Base-by-base conservation (phyloP, 352 stramenopile species). In the Phytophthora fragariaefolia region DNA sequence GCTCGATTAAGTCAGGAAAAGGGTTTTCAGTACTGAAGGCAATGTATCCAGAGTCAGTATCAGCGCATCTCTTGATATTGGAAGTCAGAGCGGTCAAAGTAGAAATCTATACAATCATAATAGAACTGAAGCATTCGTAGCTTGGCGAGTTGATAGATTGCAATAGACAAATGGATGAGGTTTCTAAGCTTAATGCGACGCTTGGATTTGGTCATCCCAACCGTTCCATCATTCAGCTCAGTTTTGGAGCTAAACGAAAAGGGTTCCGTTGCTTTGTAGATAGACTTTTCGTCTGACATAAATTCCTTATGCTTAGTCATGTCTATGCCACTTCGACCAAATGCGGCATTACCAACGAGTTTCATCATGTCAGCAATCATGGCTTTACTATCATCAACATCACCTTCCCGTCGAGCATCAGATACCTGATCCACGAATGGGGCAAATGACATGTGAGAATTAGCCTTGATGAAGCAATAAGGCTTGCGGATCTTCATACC, bases 381-480 rank as follows among this genome's bases (percentile, higher is more conserved):
- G 1, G 6, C 20, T 40, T 76, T 66, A 22, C 8, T 53, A 15
- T 65, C 65, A 46, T 77, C 60, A n/a, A 15, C 59, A 65, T 77
- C 63, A 22, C 74, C 71, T 6, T 22, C 38, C 2, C 70, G 60
- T 7, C 63, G 67, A n/a, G 71, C 74, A 20, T 75, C 15, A 0
- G 67, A 77, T 1, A 79, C 67, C 13, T 15, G 17, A 5, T 78
- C 51, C 26, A 42, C 58, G 40, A 73, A 74, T 17, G 22, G 2
- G 45, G 46, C 61, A 46, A 74, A 81, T 24, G 73, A 45, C 5
- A 43, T 42, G 63, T 58, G 13, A 34, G 47, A 18, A 6, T 22
- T 32, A 18, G 56, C 64, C 48, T 73, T 74, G 22, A 79, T 58
- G 23, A 79, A 79, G 13, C 13, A 54, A 24, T 82, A 68, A 26